Evolutionary conservation across 2,329 filamentous ascomycete species (phyloP).

Genomic region (Cladosporium sp.): DNA sequence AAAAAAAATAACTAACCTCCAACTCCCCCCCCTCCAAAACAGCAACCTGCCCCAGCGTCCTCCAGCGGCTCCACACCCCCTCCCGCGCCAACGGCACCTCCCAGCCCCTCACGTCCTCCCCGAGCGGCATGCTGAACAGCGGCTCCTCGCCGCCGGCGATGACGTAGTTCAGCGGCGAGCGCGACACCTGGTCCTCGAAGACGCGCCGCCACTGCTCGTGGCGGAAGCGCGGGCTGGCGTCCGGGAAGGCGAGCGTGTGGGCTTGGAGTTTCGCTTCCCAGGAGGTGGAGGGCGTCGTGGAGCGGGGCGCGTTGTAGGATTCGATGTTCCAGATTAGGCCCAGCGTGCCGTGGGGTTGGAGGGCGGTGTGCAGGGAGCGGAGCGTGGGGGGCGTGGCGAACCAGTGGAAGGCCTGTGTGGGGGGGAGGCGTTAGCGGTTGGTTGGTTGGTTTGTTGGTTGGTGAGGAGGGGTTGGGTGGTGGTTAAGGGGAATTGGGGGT

Average conservation of each 20-base stretch:
- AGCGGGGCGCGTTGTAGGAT: slow-evolving; percentile 53
- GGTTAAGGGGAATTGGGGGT: neutral
- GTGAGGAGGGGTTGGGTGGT: slow-evolving; percentile 12
- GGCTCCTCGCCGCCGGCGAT: slow-evolving; percentile 35
- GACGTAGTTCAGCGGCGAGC: slow-evolving; percentile 42
- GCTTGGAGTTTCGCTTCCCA: slow-evolving; percentile 61
- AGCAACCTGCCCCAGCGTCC: slow-evolving; percentile 63
- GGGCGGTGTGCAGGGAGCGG: slow-evolving; percentile 59
- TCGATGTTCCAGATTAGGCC: slow-evolving; percentile 60
- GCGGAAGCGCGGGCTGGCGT: slow-evolving; percentile 59
- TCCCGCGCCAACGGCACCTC: slow-evolving; percentile 53
- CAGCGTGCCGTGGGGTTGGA: slow-evolving; percentile 55
- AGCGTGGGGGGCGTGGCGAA: slow-evolving; percentile 60
- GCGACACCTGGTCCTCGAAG: slow-evolving; percentile 55
- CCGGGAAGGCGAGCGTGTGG: slow-evolving; percentile 43
- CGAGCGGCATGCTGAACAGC: slow-evolving; percentile 57
- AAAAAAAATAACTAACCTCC: slow-evolving; percentile 38
- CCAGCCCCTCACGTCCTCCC: slow-evolving; percentile 51
- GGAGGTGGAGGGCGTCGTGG: slow-evolving; percentile 48
- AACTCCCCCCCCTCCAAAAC: slow-evolving; percentile 48
- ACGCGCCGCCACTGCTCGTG: slow-evolving; percentile 58
- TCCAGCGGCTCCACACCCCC: slow-evolving; percentile 57
- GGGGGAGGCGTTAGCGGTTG: neutral
- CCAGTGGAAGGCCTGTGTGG: slow-evolving; percentile 43
- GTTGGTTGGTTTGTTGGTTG: neutral